Evolutionary conservation across 148 eudicot species (phyloP).

Genomic region (Cornus kousa): DNA sequence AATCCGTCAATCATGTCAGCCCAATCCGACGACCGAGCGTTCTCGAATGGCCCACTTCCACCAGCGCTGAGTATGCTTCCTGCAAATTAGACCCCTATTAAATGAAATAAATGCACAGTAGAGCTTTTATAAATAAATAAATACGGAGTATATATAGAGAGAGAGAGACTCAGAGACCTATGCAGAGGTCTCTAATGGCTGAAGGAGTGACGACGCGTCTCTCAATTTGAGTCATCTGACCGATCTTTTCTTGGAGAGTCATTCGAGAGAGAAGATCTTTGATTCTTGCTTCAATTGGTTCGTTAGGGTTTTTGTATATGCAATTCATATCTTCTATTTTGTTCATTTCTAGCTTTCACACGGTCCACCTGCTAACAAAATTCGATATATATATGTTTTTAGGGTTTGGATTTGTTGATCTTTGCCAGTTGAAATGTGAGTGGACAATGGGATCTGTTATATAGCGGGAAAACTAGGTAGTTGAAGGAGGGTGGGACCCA

Average conservation of each 20-base stretch:
- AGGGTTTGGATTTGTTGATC: too few species aligned
- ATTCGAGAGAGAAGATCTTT: slow-evolving; percentile 73
- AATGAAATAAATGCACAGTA: neutral
- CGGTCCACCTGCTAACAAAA: too few species aligned
- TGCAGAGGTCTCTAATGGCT: slow-evolving; percentile 42
- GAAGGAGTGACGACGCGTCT: slow-evolving; percentile 56
- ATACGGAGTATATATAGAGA: neutral
- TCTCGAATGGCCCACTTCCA: slow-evolving; percentile 64
- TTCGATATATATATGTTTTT: too few species aligned
- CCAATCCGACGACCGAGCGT: slow-evolving; percentile 70
- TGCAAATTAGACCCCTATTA: slow-evolving; percentile 19
- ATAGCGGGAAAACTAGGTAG: neutral
- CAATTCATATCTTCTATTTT: slow-evolving; percentile 15
- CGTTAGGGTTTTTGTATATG: slow-evolving; percentile 69
- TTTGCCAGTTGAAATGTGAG: too few species aligned
- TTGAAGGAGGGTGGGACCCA: neutral
- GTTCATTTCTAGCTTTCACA: slow-evolving; percentile 13
- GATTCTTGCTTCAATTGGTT: slow-evolving; percentile 62
- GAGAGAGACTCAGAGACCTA: slow-evolving; percentile 39
- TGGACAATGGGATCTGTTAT: neutral
- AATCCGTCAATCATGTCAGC: slow-evolving; percentile 76
- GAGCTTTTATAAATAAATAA: too few species aligned
- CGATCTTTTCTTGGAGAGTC: slow-evolving; percentile 83
- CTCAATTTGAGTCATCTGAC: slow-evolving; percentile 93
- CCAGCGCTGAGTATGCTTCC: slow-evolving; percentile 81